Base-by-base conservation (phyloP, 106 monocot species). In the Dioscorea alata region DNA sequence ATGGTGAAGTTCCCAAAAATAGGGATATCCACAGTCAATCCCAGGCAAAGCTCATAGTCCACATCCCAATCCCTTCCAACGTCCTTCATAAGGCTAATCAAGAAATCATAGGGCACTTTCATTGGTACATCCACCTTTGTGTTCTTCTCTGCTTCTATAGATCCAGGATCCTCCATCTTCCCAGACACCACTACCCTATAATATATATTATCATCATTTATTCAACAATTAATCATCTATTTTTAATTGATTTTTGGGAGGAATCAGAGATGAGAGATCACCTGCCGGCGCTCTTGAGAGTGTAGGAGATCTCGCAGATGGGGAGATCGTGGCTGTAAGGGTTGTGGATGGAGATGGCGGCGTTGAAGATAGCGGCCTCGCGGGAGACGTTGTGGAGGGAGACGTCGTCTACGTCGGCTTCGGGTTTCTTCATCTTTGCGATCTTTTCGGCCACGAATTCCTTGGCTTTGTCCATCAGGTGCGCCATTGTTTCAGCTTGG, bases 261-360 rank as follows among this genome's bases (percentile, higher is more conserved):
- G 28, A 28, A 15, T 24, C 0, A 25, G 50, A 50, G 13, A 28
- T 28, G 1, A 13, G 22, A n/a, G 24, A 13, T 0, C 16, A 79
- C 78, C 78, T 79, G 62, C 60, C 69, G 25, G 73, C 73, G 50
- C 74, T 79, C 64, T 66, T 73, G 31, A 79, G 48, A 34, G 69
- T 57, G 69, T 79, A 79, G 63, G 69, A 69, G 69, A 79, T 73
- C 73, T 79, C 69, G 69, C 64, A 74, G 57, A 79, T 74, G 68
- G 79, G 79, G 24, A 79, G 13, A 42, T 20, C 32, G 64, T 69
- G 69, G 62, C 48, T 48, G 79, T 79, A 79, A 20, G 79, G 79
- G 69, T 74, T 79, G 74, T 8, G 21, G 68, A 79, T 63, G 59
- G 58, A 48, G 51, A 78, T 34, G 13, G 73, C 22, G 73, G 23